Evolutionary conservation across 2,329 filamentous ascomycete species (phyloP), one percentile per base, ranked within the genome.

Genomic region (Lachnellula suecica): DNA sequence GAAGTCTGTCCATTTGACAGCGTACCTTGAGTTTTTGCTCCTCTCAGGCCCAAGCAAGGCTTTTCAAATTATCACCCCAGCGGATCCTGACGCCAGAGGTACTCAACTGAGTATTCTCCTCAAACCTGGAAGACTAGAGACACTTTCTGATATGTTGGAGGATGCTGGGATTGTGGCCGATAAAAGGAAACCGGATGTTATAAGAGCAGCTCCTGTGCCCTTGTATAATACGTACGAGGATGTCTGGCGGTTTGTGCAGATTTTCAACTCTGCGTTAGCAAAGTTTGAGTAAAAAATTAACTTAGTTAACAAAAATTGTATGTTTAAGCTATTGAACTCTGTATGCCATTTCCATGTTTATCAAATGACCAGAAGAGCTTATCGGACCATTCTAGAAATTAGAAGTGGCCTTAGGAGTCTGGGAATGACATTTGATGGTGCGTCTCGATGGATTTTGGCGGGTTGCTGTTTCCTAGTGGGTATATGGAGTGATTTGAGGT

Each of bases 201-300:
- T 96, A 46, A 77, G 91, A 2, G 84, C 95, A 1, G 90, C 91
- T 2, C 91, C 92, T 1, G 87, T 88, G 38, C 91, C 91, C 8
- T 69, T 96, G 59, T 96, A 96, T 71, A 93, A 93, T 64, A 83
- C 81, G 0, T 95, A 89, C 66, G 76, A 78, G 53, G 91, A 96
- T 62, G 84, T 91, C 6, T 81, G 77, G 73, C 68, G 71, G 27
- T 86, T 86, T 68, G 75, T 74, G 47, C 68, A 70, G 27, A 70
- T 82, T 13, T 84, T 85, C 60, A 63, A 63, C 24, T 49, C 54
- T 23, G 62, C 64, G 9, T 56, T 66, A 49, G 45, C 44, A 17
- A 60, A 52, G 48, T 53, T 25, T 38, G 50, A 43, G 31, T 56
- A 51, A 31, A 29, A 6, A 17, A 17, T 35, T 7, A 35, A n/a